Conservation (phyloP, 331 rosid genomes). For the Prunus yedoensis region DNA sequence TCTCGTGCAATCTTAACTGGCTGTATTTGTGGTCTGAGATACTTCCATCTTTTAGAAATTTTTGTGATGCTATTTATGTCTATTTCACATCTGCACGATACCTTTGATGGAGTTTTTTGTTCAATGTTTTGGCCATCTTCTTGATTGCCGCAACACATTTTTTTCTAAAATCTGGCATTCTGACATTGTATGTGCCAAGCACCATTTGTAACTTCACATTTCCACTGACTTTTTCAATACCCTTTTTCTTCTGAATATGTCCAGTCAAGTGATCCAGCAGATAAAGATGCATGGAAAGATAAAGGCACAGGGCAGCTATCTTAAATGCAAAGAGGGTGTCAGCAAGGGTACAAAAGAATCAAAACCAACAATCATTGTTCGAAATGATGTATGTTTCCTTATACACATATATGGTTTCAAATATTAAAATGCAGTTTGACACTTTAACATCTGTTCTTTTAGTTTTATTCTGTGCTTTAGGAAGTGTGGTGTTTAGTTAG, state of each 20-base stretch:
- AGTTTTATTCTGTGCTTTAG: neutral
- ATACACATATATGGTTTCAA: slow-evolving; percentile 6
- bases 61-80: neutral
- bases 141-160: neutral
- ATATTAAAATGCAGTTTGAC: neutral
- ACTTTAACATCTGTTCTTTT: neutral
- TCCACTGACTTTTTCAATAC: neutral
- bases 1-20: neutral
- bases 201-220: neutral
- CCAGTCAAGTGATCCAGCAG: slow-evolving; percentile 85
- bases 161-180: neutral
- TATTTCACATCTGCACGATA: neutral
- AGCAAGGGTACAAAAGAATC: slow-evolving; percentile 91
- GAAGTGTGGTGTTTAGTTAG: neutral
- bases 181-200: neutral
- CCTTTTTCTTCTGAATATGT: slow-evolving; percentile 2
- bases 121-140: neutral
- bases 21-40: neutral
- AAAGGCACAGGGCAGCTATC: slow-evolving; percentile 86
- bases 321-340: slow-evolving; percentile 90
- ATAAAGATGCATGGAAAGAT: slow-evolving; percentile 86
- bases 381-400: slow-evolving; percentile 74
- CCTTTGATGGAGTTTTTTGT: neutral
- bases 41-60: neutral
- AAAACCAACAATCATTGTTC: slow-evolving; percentile 85